Evolutionary conservation across 768 basidiomycete genomes (phyloP), one percentile per base, ranked within the genome.

Genomic region (Suillus fuscotomentosus): DNA sequence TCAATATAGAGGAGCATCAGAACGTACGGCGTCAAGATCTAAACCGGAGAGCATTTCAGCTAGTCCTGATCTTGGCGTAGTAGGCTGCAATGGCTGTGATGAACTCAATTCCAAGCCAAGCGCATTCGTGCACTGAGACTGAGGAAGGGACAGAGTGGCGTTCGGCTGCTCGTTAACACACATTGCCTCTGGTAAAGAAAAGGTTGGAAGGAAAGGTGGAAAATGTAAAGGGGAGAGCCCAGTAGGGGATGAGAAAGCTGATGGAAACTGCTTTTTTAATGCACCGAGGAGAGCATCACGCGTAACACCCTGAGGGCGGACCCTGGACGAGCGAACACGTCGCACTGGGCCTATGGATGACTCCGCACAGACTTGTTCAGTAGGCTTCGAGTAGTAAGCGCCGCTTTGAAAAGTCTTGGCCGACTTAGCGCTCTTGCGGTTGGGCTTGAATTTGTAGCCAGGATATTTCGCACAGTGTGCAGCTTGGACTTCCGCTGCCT

Each of bases 331-430:
- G 65, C 77, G 71, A 34, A 60, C 68, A 53, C 71, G 74, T 36
- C 79, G 79, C 22, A 74, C 67, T 17, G 77, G 75, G n/a, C 73
- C 67, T 20, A 73, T 71, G 22, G 81, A 73, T n/a, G 78, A 81
- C 55, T 65, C 72, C 67, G 80, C 79, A 31, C 80, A 70, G 51
- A 81, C 71, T 60, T 67, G 59, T 50, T 76, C 73, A 45, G 78
- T 78, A 39, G 70, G 68, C 22, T 75, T 72, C 42, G 72, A 70
- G 47, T 67, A 69, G 20, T 67, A 71, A 59, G 63, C 63, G 20
- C 47, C 41, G 67, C 68, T 59, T n/a, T 68, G 53, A 62, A 42
- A 53, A 70, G 70, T 60, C 31, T 74, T 69, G n/a, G 53, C 15
- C n/a, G 15, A 63, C 51, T 47, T 72, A 8, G 60, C 59, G 10